Conservation (phyloP, 1,139 yeast species). For the Candida tunisiensis region DNA sequence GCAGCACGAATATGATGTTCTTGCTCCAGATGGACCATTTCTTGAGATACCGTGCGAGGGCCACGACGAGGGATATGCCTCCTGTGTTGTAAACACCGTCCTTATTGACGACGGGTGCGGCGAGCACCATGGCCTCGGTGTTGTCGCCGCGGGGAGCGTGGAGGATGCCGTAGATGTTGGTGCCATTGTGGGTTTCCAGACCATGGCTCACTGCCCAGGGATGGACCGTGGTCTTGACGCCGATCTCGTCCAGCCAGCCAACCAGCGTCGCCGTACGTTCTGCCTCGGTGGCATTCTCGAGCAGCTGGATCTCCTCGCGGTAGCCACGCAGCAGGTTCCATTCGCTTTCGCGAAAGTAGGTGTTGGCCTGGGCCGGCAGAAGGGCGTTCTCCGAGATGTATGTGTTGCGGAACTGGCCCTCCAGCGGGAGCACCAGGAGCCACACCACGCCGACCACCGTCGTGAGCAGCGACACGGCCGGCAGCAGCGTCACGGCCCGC, state of each 20-base stretch:
- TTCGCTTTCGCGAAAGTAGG: constrained; percentile 85
- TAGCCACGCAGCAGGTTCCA: constrained; percentile 89
- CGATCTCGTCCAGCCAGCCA: constrained; percentile 53
- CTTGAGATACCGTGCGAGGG: constrained; percentile 64
- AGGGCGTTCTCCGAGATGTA: constrained; percentile 92
- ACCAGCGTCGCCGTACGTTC: constrained; percentile 29
- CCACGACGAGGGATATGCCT: constrained; percentile 57
- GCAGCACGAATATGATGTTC: constrained; percentile 73
- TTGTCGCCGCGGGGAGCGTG: constrained; percentile 95
- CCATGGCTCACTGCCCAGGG: constrained; percentile 12
- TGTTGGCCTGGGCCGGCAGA: constrained; percentile 90
- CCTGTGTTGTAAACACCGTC: constrained; percentile 52
- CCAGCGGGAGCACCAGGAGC: constrained; percentile 55
- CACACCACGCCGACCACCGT: constrained; percentile 47
- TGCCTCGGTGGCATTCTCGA: constrained; percentile 17
- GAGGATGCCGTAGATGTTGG: constrained; percentile 63
- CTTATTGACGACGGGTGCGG: constrained; percentile 69
- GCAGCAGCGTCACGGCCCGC: constrained; percentile 24
- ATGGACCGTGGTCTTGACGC: constrained; percentile 47
- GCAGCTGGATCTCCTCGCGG: constrained; percentile 36
- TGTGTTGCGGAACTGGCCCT: constrained; percentile 68
- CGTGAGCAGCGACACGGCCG: constrained; percentile 42
- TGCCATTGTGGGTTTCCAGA: constrained; percentile 19
- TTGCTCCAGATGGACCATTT: constrained; percentile 93
- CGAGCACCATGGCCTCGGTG: constrained; percentile 85